Conservation (phyloP, 2,329 filamentous ascomycete genomes). For the Didymella arachidicola region DNA sequence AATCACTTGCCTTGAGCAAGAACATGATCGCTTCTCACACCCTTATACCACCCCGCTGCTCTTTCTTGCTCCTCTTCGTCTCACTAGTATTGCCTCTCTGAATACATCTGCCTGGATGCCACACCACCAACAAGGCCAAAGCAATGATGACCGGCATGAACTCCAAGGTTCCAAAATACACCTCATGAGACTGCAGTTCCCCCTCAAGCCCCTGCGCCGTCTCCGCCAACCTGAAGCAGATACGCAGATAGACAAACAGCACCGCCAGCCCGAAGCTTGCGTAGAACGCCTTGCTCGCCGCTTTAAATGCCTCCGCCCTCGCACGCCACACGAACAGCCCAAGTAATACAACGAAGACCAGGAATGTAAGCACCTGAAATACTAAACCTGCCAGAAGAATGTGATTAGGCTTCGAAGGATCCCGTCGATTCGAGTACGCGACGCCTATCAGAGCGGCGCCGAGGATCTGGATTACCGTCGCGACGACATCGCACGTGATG, state of each 20-base stretch:
- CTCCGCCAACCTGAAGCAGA: conserved; percentile 63
- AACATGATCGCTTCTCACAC: neutral
- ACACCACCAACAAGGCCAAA: conserved; percentile 56
- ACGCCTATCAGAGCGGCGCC: conserved; percentile 64
- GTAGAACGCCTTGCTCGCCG: conserved; percentile 52
- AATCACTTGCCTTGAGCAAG: neutral
- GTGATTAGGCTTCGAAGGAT: conserved; percentile 62
- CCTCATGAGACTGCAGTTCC: conserved; percentile 59
- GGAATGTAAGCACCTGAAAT: conserved; percentile 63
- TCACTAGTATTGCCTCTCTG: neutral
- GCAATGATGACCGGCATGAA: conserved; percentile 63
- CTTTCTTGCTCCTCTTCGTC: neutral
- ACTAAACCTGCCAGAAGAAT: conserved; percentile 64
- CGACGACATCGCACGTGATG: conserved; percentile 61
- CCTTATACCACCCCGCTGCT: neutral
- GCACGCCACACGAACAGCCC: conserved; percentile 52
- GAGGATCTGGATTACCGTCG: neutral
- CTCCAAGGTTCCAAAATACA: conserved; percentile 63
- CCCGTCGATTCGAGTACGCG: conserved; percentile 57
- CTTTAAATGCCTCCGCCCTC: conserved; percentile 36
- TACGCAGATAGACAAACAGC: conserved; percentile 61
- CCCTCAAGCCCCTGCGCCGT: conserved; percentile 60
- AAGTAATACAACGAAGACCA: conserved; percentile 58
- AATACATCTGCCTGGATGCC: conserved; percentile 56
- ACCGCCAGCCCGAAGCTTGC: conserved; percentile 56